These are phyloP conservation scores for Boehmeria nivea DNA, from an alignment of 306 rosid genomes.

Conservation along the genomic window DNA sequence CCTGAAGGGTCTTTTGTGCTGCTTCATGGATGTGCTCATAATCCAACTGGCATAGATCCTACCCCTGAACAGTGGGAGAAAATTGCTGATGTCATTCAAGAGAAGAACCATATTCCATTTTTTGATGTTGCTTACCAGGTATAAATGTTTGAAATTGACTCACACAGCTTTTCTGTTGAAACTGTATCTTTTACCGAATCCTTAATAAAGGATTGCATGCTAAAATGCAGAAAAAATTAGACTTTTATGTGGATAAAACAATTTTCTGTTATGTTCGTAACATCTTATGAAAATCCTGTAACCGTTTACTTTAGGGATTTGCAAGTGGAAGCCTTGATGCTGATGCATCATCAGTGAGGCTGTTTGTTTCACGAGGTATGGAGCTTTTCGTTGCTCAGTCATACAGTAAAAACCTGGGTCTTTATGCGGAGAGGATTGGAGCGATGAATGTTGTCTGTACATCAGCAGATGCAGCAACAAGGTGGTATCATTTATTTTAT, in stretches of 20 bases:
- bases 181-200: neutral
- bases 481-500: slow-evolving; percentile 31
- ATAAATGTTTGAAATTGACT: slow-evolving; percentile 10
- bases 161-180: neutral
- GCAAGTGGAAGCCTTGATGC: slow-evolving; percentile 98
- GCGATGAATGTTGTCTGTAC: slow-evolving; percentile 84
- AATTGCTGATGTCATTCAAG: slow-evolving; percentile 82
- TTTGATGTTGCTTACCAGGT: slow-evolving; percentile 99
- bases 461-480: slow-evolving; percentile 78
- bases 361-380: slow-evolving; percentile 82
- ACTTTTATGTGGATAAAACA: too few relatives aligned
- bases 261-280: neutral
- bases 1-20: slow-evolving; percentile 90
- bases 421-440: slow-evolving; percentile 96
- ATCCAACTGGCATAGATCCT: slow-evolving; percentile 98
- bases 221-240: too few relatives aligned
- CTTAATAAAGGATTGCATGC: neutral
- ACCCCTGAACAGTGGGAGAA: slow-evolving; percentile 89
- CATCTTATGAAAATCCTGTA: slow-evolving; percentile 6
- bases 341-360: slow-evolving; percentile 86
- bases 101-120: slow-evolving; percentile 82
- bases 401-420: slow-evolving; percentile 96
- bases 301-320: slow-evolving; percentile 61
- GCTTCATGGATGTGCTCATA: slow-evolving; percentile 99
- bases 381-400: slow-evolving; percentile 95